Percentiles rank a stretch among this genome's conserved stretches.
These are phyloP conservation scores for Amanita subjunquillea DNA, from an alignment of 768 basidiomycete genomes.

Conservation along the genomic window DNA sequence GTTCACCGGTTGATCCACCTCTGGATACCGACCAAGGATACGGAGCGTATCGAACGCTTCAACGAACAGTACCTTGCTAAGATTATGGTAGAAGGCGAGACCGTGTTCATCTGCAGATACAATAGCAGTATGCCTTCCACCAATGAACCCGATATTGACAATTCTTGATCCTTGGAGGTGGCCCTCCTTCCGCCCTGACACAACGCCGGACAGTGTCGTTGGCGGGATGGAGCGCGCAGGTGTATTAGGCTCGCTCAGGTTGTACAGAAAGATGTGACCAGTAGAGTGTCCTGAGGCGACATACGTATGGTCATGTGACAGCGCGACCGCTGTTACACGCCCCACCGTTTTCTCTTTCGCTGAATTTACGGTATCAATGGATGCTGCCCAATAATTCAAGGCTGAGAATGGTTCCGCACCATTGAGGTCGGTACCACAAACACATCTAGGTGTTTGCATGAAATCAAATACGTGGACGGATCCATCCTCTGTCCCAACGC, in stretches of 20 bases:
- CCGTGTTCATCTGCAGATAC: conserved; percentile 87
- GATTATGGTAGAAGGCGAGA: conserved; percentile 88
- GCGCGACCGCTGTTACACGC: conserved; percentile 76
- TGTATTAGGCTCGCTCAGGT: conserved; percentile 56
- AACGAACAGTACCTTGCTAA: conserved; percentile 91
- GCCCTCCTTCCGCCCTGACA: conserved; percentile 77
- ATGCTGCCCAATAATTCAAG: not conserved
- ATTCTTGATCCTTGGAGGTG: conserved; percentile 77
- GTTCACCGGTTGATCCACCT: conserved; percentile 15
- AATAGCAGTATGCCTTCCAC: conserved; percentile 85
- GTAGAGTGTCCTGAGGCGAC: conserved; percentile 79
- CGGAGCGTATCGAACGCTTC: conserved; percentile 92
- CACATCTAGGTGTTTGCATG: conserved; percentile 69
- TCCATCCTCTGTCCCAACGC: conserved; percentile 78
- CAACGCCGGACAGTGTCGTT: conserved; percentile 53
- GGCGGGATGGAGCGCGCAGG: conserved; percentile 67
- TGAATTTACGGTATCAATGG: conserved; percentile 10
- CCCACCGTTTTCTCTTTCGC: conserved; percentile 50
- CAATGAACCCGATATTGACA: conserved; percentile 76
- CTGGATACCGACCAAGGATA: conserved; percentile 86
- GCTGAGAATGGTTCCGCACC: conserved; percentile 30
- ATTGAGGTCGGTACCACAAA: conserved; percentile 63
- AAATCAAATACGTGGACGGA: conserved; percentile 82
- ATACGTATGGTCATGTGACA: conserved; percentile 92
- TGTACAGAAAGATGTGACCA: conserved; percentile 82